phyloP scores from a whole-genome alignment of 495 filamentous ascomycete species.

The Aspergillus wentii region DNA sequence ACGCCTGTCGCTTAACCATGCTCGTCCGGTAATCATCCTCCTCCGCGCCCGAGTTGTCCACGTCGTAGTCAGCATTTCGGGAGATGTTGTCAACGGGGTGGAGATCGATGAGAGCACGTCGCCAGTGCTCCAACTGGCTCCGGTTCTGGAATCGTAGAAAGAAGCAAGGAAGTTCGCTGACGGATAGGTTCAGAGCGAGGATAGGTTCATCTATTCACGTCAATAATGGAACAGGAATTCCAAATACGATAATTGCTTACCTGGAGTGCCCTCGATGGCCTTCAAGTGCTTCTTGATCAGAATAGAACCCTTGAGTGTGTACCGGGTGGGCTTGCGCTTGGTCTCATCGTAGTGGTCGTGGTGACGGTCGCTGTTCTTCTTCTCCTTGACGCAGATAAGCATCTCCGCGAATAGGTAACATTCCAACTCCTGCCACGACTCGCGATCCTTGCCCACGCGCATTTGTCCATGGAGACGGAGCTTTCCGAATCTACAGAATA shows the following conservation, averaged over 20 bases:
- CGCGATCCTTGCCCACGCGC: constrained; percentile 90
- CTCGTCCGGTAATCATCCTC: constrained; percentile 83
- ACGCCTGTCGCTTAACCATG: constrained; percentile 77
- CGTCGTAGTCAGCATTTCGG: constrained; percentile 69
- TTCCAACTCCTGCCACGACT: constrained; percentile 97
- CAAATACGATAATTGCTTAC: constrained; percentile 26
- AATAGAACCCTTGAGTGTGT: constrained; percentile 94
- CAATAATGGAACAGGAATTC: too few relatives aligned
- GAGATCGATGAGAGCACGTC: constrained; percentile 79
- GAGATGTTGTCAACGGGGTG: constrained; percentile 58
- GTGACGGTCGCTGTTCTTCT: constrained; percentile 60
- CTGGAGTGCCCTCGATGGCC: constrained; percentile 66
- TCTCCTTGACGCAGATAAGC: constrained; percentile 99
- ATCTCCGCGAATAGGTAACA: constrained; percentile 98
- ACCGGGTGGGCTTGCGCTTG: constrained; percentile 63
- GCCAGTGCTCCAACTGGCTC: constrained; percentile 85
- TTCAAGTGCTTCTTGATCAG: constrained; percentile 98
- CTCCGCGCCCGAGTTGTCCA: constrained; percentile 75
- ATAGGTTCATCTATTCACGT: constrained; percentile 64
- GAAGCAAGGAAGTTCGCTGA: constrained; percentile 93
- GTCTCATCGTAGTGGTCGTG: constrained; percentile 53
- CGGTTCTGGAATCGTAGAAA: constrained; percentile 87
- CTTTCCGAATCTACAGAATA: constrained; percentile 76
- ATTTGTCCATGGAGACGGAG: constrained; percentile 87
- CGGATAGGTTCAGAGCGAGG: constrained; percentile 85